Base-by-base conservation (phyloP, 1,139 yeast species). In the Taphrina populina region DNA sequence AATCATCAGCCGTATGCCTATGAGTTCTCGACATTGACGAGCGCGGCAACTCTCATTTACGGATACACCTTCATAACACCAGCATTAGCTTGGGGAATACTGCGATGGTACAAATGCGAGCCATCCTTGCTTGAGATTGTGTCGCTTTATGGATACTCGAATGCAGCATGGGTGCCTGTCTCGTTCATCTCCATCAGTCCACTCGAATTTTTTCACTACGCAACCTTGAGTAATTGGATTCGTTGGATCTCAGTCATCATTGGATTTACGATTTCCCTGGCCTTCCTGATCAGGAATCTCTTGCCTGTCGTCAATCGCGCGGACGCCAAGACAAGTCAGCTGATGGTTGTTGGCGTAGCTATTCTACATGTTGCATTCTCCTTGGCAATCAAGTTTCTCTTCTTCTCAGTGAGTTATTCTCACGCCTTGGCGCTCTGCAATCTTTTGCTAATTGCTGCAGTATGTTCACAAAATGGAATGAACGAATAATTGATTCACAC, bases 101-200 rank as follows among this genome's bases (percentile, higher is more conserved):
- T 84, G 5, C 70, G 77, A 40, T 73, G 72, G 63, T 64, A 69
- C 54, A 67, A 72, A 63, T 73, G 57, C 52, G 66, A 58, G 46
- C 65, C 59, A 61, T 70, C 43, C 65, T 73, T 71, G 58, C 70
- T 56, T 64, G 77, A 68, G 69, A 72, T 69, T 67, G 75, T 69
- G 65, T 80, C 88, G 6, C 76, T 86, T 43, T 87, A 83, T 68
- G 94, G 95, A 3, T 87, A 87, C 68, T 78, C 95, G 32, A 84
- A 84, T 65, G 73, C 83, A 6, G 76, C 83, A 57, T 87, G 95
- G 95, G 73, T 83, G 24, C 94, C 94, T 1, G 83, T 85, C 30
- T 83, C 92, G 1, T 66, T 83, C 34, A 80, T 49, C 8, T 37
- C 72, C 34, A 74, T 75, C 27, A 64, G 74, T 15, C 75, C 76